A percentile compares a stretch with the other conserved stretches of the same genome.
Conservation (phyloP, 495 filamentous ascomycete genomes). For the Talaromyces borbonicus region DNA sequence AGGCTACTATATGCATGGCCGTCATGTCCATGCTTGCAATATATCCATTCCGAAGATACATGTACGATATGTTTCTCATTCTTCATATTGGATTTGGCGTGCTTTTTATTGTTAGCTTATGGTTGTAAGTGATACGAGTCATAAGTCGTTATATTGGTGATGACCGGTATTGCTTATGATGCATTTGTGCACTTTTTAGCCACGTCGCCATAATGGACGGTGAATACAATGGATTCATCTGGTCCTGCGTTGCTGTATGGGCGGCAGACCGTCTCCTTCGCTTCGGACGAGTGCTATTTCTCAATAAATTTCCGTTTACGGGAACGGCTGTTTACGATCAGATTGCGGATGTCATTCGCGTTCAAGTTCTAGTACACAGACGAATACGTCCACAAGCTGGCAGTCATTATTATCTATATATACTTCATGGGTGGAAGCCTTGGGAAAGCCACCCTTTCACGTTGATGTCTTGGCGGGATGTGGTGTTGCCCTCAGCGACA, state of each 20-base stretch:
- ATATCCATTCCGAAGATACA: conserved; percentile 33
- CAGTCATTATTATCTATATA: too few species aligned
- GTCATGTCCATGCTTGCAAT: conserved; percentile 35
- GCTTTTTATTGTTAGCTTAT: conserved; percentile 41
- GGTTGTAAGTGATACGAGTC: too few species aligned
- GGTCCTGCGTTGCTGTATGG: conserved; percentile 43
- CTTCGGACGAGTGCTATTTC: too few species aligned
- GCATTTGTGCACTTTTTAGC: conserved; percentile 15
- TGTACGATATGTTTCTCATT: conserved; percentile 42
- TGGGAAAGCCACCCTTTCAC: too few species aligned
- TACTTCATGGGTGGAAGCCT: too few species aligned
- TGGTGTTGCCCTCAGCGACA: too few species aligned
- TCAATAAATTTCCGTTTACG: too few species aligned
- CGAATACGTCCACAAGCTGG: too few species aligned
- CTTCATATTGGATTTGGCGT: conserved; percentile 43
- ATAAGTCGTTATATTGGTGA: conserved; percentile 11
- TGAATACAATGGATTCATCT: conserved; percentile 43
- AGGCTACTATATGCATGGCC: conserved; percentile 42
- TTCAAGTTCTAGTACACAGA: too few species aligned
- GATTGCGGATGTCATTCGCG: too few species aligned
- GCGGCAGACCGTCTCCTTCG: conserved; percentile 39
- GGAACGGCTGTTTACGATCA: too few species aligned
- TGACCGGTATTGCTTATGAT: not conserved
- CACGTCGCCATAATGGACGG: conserved; percentile 40
- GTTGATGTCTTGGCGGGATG: too few species aligned